These are phyloP conservation scores for Calonectria pteridis DNA, from an alignment of 2,329 filamentous ascomycete genomes.

Conservation along the genomic window DNA sequence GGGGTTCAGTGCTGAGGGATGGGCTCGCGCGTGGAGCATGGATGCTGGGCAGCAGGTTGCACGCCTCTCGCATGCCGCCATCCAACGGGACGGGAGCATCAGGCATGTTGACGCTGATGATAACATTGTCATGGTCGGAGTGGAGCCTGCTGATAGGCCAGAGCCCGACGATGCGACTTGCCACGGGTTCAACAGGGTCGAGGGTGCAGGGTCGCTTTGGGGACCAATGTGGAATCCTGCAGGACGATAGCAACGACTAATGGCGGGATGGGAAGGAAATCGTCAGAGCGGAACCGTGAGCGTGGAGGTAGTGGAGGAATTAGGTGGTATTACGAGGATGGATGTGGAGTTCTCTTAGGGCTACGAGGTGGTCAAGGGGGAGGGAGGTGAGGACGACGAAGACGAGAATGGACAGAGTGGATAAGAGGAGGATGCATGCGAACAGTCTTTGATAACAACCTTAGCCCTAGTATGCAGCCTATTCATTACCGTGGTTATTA, in stretches of 20 bases:
- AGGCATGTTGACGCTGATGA: constrained; percentile 48
- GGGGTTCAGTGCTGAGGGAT: constrained; percentile 51
- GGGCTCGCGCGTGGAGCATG: constrained; percentile 49
- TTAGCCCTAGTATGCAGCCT: constrained; percentile 26
- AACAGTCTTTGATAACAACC: constrained; percentile 28
- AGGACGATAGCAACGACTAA: constrained; percentile 31
- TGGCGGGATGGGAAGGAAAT: constrained; percentile 30
- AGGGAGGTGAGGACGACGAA: constrained; percentile 26
- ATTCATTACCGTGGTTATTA: constrained; percentile 39
- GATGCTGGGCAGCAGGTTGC: constrained; percentile 38
- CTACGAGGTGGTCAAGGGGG: not conserved
- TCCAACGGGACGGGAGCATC: constrained; percentile 50
- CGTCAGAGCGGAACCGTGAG: constrained; percentile 41
- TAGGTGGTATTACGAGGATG: constrained; percentile 52
- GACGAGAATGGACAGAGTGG: constrained; percentile 36
- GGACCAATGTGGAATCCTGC: constrained; percentile 14
- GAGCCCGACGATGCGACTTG: constrained; percentile 19
- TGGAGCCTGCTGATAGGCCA: constrained; percentile 15
- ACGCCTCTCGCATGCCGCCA: constrained; percentile 31
- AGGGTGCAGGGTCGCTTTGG: constrained; percentile 20
- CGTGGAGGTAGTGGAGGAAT: constrained; percentile 50
- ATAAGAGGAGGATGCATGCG: constrained; percentile 11
- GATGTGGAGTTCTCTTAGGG: constrained; percentile 52
- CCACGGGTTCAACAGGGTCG: constrained; percentile 26
- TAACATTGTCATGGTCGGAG: constrained; percentile 46